Evolutionary conservation across 495 filamentous ascomycete genomes (phyloP).

Genomic region (Opeltia flavorubescens): DNA sequence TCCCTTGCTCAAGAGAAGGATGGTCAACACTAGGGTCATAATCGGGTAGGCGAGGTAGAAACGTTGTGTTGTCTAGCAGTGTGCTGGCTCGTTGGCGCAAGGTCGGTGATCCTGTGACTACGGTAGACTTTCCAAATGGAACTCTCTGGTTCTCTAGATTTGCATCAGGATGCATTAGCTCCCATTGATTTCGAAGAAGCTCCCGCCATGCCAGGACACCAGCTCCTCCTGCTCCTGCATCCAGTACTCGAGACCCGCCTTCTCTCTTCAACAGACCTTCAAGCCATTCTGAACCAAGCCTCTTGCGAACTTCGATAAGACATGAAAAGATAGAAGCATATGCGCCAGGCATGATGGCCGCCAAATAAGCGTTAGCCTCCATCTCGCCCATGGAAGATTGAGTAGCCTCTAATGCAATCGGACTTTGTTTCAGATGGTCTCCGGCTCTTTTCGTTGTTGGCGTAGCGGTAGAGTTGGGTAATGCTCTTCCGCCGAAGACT

Average conservation of each 20-base stretch:
- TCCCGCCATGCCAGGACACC: conserved; percentile 76
- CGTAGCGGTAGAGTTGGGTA: conserved; percentile 60
- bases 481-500: conserved; percentile 55
- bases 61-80: conserved; percentile 77
- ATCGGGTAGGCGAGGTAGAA: conserved; percentile 86
- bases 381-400: conserved; percentile 67
- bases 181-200: conserved; percentile 66
- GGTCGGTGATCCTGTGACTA: conserved; percentile 44
- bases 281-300: conserved; percentile 72
- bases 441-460: conserved; percentile 21
- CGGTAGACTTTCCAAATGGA: conserved; percentile 45
- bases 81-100: conserved; percentile 63
- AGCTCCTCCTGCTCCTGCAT: conserved; percentile 75
- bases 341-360: conserved; percentile 63
- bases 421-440: conserved; percentile 44
- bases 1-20: conserved; percentile 30
- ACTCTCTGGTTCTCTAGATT: conserved; percentile 24
- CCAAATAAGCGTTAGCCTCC: conserved; percentile 73
- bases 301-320: conserved; percentile 71
- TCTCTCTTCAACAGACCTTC: conserved; percentile 48
- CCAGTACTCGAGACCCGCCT: conserved; percentile 65
- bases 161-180: conserved; percentile 38
- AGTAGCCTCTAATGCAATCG: conserved; percentile 53
- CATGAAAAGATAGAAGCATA: conserved; percentile 62
- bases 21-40: conserved; percentile 49